Evolutionary conservation across 2,329 filamentous ascomycete species (phyloP).

Genomic region (Onygenales sp.): DNA sequence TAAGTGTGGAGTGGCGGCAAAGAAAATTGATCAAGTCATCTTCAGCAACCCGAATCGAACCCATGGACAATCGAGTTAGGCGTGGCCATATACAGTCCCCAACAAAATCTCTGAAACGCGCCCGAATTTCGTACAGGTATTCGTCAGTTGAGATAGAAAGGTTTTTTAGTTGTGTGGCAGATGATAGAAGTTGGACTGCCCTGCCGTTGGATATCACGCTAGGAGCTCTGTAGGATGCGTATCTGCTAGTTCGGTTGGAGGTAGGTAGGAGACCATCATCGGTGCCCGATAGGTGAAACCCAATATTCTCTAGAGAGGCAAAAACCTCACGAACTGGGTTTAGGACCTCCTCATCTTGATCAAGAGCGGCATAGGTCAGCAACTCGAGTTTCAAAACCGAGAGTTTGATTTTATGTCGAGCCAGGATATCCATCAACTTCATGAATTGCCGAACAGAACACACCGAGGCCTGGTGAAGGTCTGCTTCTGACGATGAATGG

Average conservation of each 20-base stretch:
- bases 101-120: background rate
- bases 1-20: background rate
- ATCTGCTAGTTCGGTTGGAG: background rate
- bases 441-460: conserved; percentile 2
- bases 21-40: background rate
- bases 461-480: background rate
- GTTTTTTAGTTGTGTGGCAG: background rate
- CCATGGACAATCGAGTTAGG: background rate
- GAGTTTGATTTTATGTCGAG: background rate
- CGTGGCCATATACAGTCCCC: background rate
- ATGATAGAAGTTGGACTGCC: background rate
- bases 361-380: conserved; percentile 1
- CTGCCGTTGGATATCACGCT: background rate
- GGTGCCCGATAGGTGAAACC: background rate
- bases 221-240: background rate
- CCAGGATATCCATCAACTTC: background rate
- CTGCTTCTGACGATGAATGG: background rate
- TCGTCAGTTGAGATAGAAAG: background rate
- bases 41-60: background rate
- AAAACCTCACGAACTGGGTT: background rate
- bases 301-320: background rate
- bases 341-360: background rate
- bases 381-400: background rate
- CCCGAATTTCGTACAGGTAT: background rate
- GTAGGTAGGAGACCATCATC: background rate